Percentiles rank a stretch among this genome's conserved stretches.
phyloP scores from a whole-genome alignment of 2,329 filamentous ascomycete genomes.

The Cladobotryum mycophilum region DNA sequence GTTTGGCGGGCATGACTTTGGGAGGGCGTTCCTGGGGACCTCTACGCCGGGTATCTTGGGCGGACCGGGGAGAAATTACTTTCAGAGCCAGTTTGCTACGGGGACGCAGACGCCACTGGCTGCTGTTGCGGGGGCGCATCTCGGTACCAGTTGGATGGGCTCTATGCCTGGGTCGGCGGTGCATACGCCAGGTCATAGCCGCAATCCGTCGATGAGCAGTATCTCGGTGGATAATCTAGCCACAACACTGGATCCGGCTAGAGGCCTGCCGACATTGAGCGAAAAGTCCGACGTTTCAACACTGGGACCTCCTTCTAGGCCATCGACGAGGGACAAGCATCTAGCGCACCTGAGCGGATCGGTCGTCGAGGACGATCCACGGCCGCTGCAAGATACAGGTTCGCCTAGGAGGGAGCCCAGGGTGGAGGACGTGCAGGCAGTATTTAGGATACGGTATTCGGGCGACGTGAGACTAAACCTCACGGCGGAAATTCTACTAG shows the following conservation, averaged over 20 bases:
- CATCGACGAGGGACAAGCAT: constrained; percentile 49
- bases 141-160: constrained; percentile 32
- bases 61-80: constrained; percentile 74
- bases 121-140: constrained; percentile 63
- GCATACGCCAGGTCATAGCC: constrained; percentile 29
- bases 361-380: constrained; percentile 24
- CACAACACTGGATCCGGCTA: constrained; percentile 30
- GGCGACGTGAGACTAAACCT: constrained; percentile 83
- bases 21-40: constrained; percentile 52
- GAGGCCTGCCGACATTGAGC: constrained; percentile 33
- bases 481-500: constrained; percentile 89
- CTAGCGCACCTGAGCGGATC: constrained; percentile 29
- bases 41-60: constrained; percentile 61
- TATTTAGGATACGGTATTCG: constrained; percentile 83
- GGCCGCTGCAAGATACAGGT: background rate
- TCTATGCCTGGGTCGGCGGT: constrained; percentile 14
- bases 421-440: constrained; percentile 84
- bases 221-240: constrained; percentile 38
- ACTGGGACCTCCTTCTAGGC: constrained; percentile 52
- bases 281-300: constrained; percentile 60
- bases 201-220: constrained; percentile 41
- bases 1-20: constrained; percentile 36
- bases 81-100: constrained; percentile 70
- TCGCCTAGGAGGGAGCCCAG: constrained; percentile 59
- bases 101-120: constrained; percentile 75